A percentile compares a stretch with the other conserved stretches of the same genome.
Conservation (phyloP, 495 filamentous ascomycete genomes). For the Daldinia loculata region DNA sequence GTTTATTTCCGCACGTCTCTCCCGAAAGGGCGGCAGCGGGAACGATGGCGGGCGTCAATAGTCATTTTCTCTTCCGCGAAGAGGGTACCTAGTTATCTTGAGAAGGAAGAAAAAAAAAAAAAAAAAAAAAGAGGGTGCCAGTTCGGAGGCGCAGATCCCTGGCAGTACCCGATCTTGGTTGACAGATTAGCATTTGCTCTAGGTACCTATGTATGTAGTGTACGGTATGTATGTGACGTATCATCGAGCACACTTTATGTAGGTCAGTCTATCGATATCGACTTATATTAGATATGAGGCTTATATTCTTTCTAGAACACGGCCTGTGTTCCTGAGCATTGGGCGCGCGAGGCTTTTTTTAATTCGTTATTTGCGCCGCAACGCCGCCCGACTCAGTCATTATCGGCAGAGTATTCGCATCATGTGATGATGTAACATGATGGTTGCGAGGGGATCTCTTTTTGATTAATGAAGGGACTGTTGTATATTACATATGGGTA, state of each 20-base stretch:
- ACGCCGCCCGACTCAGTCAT: slow-evolving; percentile 13
- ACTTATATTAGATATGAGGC: slow-evolving; percentile 15
- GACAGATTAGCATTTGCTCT: slow-evolving; percentile 7
- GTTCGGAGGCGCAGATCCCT: slow-evolving; percentile 32
- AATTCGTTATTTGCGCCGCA: background rate
- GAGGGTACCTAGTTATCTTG: too few relatives aligned
- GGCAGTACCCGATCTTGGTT: slow-evolving; percentile 19
- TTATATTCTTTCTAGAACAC: slow-evolving; percentile 36
- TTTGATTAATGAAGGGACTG: background rate
- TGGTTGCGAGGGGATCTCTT: background rate
- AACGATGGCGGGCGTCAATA: slow-evolving; percentile 18
- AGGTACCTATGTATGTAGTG: background rate
- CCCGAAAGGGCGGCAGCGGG: slow-evolving; percentile 18
- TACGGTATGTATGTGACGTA: slow-evolving; percentile 23
- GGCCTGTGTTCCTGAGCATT: slow-evolving; percentile 10
- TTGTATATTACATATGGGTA: background rate
- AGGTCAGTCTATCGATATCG: background rate
- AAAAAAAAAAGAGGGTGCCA: background rate
- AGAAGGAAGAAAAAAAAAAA: background rate
- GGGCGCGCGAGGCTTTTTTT: slow-evolving; percentile 16
- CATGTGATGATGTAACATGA: slow-evolving; percentile 34
- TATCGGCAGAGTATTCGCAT: slow-evolving; percentile 28
- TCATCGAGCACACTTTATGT: slow-evolving; percentile 1
- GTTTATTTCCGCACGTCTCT: slow-evolving; percentile 22
- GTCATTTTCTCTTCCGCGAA: slow-evolving; percentile 2